Evolutionary conservation across 768 basidiomycete genomes (phyloP).

Genomic region (Leccinum subtestaceum): DNA sequence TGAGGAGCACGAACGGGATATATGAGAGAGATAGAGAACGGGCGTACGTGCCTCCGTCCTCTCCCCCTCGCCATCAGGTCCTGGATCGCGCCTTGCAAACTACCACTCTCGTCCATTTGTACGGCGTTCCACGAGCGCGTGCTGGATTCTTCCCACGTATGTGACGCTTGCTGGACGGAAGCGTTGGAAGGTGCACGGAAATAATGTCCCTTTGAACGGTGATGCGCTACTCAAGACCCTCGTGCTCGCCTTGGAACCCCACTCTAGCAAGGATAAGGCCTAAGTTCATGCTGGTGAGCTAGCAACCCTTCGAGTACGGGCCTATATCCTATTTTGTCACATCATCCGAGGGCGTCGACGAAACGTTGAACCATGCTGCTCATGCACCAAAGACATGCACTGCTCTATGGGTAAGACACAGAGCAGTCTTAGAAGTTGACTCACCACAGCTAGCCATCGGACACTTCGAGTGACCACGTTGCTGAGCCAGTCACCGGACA

Average conservation of each 20-base stretch:
- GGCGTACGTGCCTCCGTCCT: constrained; percentile 64
- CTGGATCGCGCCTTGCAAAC: constrained; percentile 84
- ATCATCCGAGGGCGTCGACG: too few species aligned
- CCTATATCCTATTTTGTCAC: too few species aligned
- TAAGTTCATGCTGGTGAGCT: too few species aligned
- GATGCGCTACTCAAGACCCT: constrained; percentile 51
- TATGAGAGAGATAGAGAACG: background rate
- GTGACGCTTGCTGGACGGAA: constrained; percentile 55
- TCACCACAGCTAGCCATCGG: background rate
- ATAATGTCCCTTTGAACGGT: constrained; percentile 38
- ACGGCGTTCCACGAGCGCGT: constrained; percentile 96
- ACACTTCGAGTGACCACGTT: background rate
- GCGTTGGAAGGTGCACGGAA: background rate
- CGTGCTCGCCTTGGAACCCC: constrained; percentile 44
- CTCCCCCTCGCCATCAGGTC: constrained; percentile 84
- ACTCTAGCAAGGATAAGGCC: too few species aligned
- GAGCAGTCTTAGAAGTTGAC: background rate
- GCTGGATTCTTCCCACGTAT: constrained; percentile 95
- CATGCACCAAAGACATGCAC: background rate
- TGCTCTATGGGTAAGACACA: background rate
- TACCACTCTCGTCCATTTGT: constrained; percentile 92
- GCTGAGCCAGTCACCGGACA: background rate
- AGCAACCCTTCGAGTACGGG: too few species aligned
- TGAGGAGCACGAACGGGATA: constrained; percentile 7
- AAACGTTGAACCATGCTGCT: too few species aligned